These are phyloP conservation scores for Penicillium brevicompactum DNA, from an alignment of 2,329 filamentous ascomycete genomes.

Conservation along the genomic window DNA sequence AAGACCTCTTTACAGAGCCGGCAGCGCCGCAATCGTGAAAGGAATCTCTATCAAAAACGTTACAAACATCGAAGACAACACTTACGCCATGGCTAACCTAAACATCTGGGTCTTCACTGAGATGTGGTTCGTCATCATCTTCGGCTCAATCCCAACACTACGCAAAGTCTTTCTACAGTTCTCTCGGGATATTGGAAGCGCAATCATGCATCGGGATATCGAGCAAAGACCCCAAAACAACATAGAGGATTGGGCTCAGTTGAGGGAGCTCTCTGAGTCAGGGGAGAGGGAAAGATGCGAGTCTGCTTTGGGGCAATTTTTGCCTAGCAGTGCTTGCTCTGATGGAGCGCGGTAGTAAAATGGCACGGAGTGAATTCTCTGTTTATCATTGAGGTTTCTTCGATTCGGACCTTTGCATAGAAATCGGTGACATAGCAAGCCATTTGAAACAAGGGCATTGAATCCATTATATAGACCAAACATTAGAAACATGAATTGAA, in stretches of 20 bases:
- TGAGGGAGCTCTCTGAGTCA: not conserved
- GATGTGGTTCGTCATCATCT: slow-evolving; percentile 26
- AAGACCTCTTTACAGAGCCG: slow-evolving; percentile 7
- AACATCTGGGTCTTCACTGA: slow-evolving; percentile 24
- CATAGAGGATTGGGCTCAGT: not conserved
- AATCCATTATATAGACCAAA: too few species aligned
- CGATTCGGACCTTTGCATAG: too few species aligned
- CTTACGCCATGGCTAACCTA: slow-evolving; percentile 18
- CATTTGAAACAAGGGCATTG: too few species aligned
- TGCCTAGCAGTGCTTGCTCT: too few species aligned
- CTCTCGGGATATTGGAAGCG: not conserved
- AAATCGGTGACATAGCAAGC: too few species aligned
- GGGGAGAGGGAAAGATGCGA: not conserved
- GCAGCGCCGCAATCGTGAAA: slow-evolving; percentile 22
- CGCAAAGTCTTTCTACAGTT: not conserved
- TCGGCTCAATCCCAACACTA: slow-evolving; percentile 19
- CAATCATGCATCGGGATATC: not conserved
- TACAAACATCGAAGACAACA: slow-evolving; percentile 9
- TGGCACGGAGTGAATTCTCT: too few species aligned
- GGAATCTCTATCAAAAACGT: slow-evolving; percentile 20
- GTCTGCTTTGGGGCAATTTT: too few species aligned
- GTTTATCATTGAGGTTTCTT: too few species aligned
- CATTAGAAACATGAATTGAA: too few species aligned
- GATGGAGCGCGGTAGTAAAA: too few species aligned
- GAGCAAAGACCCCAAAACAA: not conserved